A percentile compares a stretch with the other conserved stretches of the same genome.
Evolutionary conservation across 2,329 filamentous ascomycete species (phyloP).

Genomic region (Paraconiothyrium sp.): DNA sequence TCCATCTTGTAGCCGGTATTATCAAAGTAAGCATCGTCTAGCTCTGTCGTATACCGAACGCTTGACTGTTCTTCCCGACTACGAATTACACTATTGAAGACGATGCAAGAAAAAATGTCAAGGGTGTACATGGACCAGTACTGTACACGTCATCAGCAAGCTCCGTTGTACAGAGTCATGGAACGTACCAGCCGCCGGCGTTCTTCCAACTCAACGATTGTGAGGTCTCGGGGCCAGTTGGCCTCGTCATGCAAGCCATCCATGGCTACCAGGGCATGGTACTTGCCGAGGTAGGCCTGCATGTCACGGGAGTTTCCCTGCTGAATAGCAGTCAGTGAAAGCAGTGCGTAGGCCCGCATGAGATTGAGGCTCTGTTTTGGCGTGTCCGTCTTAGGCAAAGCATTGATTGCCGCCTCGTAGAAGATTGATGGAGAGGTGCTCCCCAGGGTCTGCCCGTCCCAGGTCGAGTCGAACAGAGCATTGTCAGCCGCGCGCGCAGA

Average conservation of each 20-base stretch:
- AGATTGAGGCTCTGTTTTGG: constrained; percentile 50
- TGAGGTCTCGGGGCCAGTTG: constrained; percentile 60
- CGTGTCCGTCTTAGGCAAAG: constrained; percentile 19
- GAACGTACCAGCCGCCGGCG: neutral
- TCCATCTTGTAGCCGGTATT: neutral
- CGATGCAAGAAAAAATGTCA: constrained; percentile 64
- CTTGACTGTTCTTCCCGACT: constrained; percentile 58
- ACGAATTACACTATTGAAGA: constrained; percentile 60
- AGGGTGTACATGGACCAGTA: constrained; percentile 68
- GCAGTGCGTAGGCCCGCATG: constrained; percentile 58
- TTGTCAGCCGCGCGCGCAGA: constrained; percentile 21
- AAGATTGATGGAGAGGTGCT: constrained; percentile 8
- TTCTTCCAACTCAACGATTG: constrained; percentile 57
- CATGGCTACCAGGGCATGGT: constrained; percentile 60
- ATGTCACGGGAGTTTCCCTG: constrained; percentile 60
- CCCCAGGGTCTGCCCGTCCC: neutral
- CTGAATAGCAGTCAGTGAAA: constrained; percentile 63
- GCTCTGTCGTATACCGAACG: constrained; percentile 60
- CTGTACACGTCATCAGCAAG: neutral
- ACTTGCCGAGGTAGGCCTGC: constrained; percentile 62
- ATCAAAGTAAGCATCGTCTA: constrained; percentile 58
- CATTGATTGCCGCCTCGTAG: constrained; percentile 9
- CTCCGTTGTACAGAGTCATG: neutral
- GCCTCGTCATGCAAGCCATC: constrained; percentile 63
- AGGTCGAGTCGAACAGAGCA: constrained; percentile 9